Evolutionary conservation across 106 monocot species (phyloP).

Genomic region (Dendrobium huoshanense): DNA sequence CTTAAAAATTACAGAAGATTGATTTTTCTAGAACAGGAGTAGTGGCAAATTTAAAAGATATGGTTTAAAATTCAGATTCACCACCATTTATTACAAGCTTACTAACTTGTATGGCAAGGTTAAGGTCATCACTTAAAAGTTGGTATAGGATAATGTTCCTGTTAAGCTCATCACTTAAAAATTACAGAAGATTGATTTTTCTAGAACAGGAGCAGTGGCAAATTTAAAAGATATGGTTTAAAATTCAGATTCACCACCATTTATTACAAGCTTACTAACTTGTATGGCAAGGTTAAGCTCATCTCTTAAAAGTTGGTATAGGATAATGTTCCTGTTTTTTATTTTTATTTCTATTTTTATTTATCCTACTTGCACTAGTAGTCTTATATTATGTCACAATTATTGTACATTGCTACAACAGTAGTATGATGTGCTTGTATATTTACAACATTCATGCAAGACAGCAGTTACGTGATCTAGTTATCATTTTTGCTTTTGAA

Average conservation of each 20-base stretch:
- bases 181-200: not conserved
- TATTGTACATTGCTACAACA: not conserved
- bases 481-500: not conserved
- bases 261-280: not conserved
- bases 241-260: not conserved
- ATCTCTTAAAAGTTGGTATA: not conserved
- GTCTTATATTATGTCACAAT: not conserved
- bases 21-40: not conserved
- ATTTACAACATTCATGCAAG: not conserved
- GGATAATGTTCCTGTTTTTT: not conserved
- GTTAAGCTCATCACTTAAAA: not conserved
- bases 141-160: not conserved
- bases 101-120: not conserved
- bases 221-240: not conserved
- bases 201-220: not conserved
- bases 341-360: not conserved
- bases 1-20: not conserved
- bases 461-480: not conserved
- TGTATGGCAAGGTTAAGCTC: not conserved
- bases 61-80: not conserved
- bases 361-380: not conserved
- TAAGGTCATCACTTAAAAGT: not conserved
- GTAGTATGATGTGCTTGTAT: not conserved
- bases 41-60: not conserved
- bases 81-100: not conserved